These are phyloP conservation scores for Cyclostephanos tholiformis DNA, from an alignment of 108 stramenopile species.

Conservation along the genomic window DNA sequence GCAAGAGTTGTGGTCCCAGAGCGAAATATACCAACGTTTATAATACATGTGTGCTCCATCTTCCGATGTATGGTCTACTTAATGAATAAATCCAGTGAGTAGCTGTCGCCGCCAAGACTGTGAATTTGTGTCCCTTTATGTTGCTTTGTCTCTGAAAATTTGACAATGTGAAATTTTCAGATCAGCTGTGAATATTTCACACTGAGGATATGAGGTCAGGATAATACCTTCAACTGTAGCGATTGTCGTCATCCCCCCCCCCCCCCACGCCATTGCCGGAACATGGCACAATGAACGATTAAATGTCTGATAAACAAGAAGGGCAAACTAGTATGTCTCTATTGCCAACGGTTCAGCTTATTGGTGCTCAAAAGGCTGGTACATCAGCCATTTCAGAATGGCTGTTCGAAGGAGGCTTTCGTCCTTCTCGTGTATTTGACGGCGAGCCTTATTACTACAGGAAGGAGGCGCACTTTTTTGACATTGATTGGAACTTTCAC, in stretches of 20 bases:
- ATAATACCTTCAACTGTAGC: too few species aligned
- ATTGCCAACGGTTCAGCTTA: conserved; percentile 16
- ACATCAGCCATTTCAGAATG: conserved; percentile 37
- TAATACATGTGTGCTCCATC: background rate
- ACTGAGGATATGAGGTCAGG: background rate
- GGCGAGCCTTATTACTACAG: conserved; percentile 28
- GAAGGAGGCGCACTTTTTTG: conserved; percentile 56
- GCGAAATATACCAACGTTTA: background rate
- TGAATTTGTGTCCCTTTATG: background rate
- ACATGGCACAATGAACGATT: too few species aligned
- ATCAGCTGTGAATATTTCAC: background rate
- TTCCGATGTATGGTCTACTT: background rate
- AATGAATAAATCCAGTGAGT: background rate
- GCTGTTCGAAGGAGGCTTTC: conserved; percentile 26
- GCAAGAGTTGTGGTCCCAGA: conserved; percentile 7
- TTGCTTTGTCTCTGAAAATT: background rate
- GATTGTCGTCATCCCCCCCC: too few species aligned
- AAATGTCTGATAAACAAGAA: too few species aligned
- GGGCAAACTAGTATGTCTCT: background rate
- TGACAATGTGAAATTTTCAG: background rate
- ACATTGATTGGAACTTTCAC: conserved; percentile 24
- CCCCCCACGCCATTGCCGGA: too few species aligned
- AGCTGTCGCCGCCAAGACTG: background rate
- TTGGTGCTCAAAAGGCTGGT: conserved; percentile 51
- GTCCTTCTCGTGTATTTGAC: conserved; percentile 29